Evolutionary conservation across 2,329 filamentous ascomycete genomes (phyloP).

Genomic region (Daldinia eschscholtzii): DNA sequence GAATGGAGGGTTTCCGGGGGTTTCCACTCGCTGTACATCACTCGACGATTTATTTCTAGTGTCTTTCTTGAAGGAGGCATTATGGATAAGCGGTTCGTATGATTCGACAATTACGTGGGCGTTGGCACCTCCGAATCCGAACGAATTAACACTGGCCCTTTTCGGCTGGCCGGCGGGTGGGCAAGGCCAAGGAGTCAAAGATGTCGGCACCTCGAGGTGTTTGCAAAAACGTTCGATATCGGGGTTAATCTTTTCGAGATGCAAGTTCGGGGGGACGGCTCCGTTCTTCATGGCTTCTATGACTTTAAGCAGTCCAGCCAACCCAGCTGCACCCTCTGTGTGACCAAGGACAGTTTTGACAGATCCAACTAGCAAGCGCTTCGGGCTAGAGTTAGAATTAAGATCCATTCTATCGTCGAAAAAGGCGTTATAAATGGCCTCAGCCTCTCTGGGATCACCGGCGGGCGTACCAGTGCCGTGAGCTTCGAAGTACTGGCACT

Average conservation of each 20-base stretch:
- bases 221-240: conserved; percentile 55
- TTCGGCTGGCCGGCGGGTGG: conserved; percentile 54
- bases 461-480: conserved; percentile 58
- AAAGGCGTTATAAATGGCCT: conserved; percentile 59
- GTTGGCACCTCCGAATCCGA: conserved; percentile 61
- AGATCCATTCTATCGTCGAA: conserved; percentile 45
- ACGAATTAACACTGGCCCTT: conserved; percentile 60
- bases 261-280: conserved; percentile 59
- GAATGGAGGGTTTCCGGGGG: conserved; percentile 14
- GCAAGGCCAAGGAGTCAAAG: conserved; percentile 52
- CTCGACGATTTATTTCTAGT: background rate
- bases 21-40: background rate
- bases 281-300: conserved; percentile 57
- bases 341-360: conserved; percentile 63
- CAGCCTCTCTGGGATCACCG: conserved; percentile 59
- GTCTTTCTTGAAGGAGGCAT: conserved; percentile 24
- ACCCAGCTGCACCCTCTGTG: conserved; percentile 63
- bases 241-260: conserved; percentile 58
- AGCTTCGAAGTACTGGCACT: conserved; percentile 62
- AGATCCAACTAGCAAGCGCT: conserved; percentile 57
- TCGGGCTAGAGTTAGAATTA: conserved; percentile 10
- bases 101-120: conserved; percentile 59
- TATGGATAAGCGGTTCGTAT: conserved; percentile 54
- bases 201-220: conserved; percentile 54
- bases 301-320: conserved; percentile 63